phyloP scores from a whole-genome alignment of 2,329 filamentous ascomycete species.

The Pestalotiopsis sp. region DNA sequence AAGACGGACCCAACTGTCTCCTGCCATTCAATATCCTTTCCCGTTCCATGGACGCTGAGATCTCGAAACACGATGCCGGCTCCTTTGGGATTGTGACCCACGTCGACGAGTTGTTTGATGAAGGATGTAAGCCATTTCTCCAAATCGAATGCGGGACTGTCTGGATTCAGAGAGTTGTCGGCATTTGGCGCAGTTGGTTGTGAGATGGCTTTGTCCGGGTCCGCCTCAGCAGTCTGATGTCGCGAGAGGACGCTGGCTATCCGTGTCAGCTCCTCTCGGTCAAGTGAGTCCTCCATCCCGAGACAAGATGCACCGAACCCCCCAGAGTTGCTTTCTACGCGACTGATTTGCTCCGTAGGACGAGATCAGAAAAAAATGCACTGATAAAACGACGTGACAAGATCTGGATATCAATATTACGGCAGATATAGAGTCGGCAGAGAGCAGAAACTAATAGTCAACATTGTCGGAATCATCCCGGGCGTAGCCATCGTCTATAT shows the following conservation, averaged over 20 bases:
- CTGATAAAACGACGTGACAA: background rate
- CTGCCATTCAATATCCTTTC: constrained; percentile 68
- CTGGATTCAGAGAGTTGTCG: background rate
- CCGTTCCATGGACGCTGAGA: constrained; percentile 68
- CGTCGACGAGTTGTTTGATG: constrained; percentile 48
- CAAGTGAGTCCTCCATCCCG: background rate
- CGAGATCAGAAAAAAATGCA: background rate
- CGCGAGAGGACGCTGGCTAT: background rate
- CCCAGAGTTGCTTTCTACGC: background rate
- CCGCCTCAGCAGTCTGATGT: background rate
- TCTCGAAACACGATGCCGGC: constrained; percentile 68
- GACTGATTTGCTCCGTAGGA: background rate
- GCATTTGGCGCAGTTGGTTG: background rate
- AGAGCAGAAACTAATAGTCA: background rate
- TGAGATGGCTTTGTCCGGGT: background rate
- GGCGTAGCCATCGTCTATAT: background rate
- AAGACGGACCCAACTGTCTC: constrained; percentile 65
- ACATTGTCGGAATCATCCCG: background rate
- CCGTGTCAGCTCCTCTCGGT: background rate
- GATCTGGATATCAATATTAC: background rate
- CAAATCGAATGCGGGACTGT: constrained; percentile 36
- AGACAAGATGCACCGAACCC: rapidly evolving
- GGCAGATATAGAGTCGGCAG: background rate
- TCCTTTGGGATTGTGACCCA: constrained; percentile 54
- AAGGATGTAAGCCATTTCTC: constrained; percentile 43